Conservation (phyloP, 1,284 basidiomycete genomes). For the Trametes pubescens region DNA sequence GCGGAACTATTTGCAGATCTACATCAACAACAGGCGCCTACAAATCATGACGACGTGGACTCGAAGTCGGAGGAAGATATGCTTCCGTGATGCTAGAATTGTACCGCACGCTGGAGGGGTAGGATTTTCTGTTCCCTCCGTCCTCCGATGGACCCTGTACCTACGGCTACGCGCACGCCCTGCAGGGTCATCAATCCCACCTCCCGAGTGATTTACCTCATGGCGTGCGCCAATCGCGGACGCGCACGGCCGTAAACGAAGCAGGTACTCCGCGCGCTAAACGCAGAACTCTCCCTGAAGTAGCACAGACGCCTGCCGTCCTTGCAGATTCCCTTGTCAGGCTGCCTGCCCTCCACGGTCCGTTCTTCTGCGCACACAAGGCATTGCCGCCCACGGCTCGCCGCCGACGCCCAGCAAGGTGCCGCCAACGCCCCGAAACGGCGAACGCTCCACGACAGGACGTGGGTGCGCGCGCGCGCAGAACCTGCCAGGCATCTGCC, state of each 20-base stretch:
- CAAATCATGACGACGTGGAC: conserved; percentile 12
- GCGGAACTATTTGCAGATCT: conserved; percentile 21
- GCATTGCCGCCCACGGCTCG: conserved; percentile 10
- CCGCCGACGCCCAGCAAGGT: conserved; percentile 9
- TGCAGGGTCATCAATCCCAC: conserved; percentile 12
- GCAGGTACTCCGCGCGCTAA: conserved; percentile 20
- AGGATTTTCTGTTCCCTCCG: conserved; percentile 1
- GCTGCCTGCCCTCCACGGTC: conserved; percentile 8
- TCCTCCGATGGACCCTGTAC: neutral
- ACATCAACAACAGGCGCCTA: conserved; percentile 19
- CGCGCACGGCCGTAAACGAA: conserved; percentile 1
- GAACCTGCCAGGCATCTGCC: conserved; percentile 8
- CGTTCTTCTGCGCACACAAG: conserved; percentile 8
- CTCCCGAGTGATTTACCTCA: conserved; percentile 18
- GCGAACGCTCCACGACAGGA: conserved; percentile 10
- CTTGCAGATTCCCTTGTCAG: conserved; percentile 25
- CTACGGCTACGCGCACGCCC: neutral
- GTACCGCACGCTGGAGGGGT: neutral
- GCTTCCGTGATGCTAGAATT: conserved; percentile 19
- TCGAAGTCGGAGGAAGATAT: neutral
- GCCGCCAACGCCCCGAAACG: neutral
- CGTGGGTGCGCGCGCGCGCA: neutral
- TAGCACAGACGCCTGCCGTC: conserved; percentile 17
- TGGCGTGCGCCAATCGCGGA: conserved; percentile 20
- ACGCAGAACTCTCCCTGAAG: conserved; percentile 18